Evolutionary conservation across 192 early-diverging fungal genomes (phyloP).

Genomic region (Allomyces macrogynus): DNA sequence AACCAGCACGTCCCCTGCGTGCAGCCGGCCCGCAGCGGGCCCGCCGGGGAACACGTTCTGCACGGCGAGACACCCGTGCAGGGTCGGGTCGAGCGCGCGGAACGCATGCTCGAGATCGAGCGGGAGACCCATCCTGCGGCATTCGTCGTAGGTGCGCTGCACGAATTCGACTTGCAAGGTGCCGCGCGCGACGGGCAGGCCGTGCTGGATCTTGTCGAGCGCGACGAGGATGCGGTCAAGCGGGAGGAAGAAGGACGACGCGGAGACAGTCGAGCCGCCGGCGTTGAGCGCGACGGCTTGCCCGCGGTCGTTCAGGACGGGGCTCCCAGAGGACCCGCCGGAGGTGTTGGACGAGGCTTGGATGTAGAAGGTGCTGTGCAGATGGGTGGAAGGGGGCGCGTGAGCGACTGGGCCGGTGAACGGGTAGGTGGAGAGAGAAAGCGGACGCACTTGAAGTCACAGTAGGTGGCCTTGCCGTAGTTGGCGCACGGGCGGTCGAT

Average conservation of each 20-base stretch:
- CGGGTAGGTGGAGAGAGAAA: neutral
- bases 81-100: constrained; percentile 37
- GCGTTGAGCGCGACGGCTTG: constrained; percentile 55
- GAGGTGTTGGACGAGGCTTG: constrained; percentile 52
- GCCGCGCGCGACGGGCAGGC: constrained; percentile 40
- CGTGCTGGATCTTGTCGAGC: constrained; percentile 30
- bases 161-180: constrained; percentile 53
- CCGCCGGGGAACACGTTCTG: constrained; percentile 42
- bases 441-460: neutral
- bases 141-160: constrained; percentile 48
- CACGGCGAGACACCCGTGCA: constrained; percentile 47
- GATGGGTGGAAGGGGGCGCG: too few relatives aligned
- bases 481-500: constrained; percentile 32
- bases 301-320: constrained; percentile 56
- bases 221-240: constrained; percentile 51
- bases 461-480: constrained; percentile 1
- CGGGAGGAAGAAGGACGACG: constrained; percentile 54
- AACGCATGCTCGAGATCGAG: constrained; percentile 41
- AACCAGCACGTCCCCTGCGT: constrained; percentile 54
- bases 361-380: constrained; percentile 58
- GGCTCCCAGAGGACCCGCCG: constrained; percentile 57
- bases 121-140: constrained; percentile 46
- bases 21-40: constrained; percentile 33
- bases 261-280: constrained; percentile 47
- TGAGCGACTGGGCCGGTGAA: too few relatives aligned